Conservation (phyloP, 192 early-diverging fungal species). For the Physocladia obscura region DNA sequence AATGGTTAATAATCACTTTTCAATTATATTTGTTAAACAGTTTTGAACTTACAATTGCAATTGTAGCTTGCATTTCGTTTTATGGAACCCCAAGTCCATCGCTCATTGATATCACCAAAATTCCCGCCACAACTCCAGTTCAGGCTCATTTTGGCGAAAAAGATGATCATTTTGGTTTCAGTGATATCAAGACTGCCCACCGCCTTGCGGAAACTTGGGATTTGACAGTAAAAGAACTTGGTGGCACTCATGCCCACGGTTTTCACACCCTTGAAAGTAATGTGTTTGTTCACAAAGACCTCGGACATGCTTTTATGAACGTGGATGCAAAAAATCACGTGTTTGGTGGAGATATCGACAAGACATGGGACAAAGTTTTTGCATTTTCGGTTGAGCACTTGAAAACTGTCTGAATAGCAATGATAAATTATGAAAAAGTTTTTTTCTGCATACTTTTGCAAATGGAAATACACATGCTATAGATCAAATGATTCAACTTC, state of each 20-base stretch:
- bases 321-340: neutral
- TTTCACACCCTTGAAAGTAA: constrained; percentile 28
- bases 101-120: constrained; percentile 25
- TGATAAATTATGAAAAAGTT: neutral
- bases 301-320: constrained; percentile 36
- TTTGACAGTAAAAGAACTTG: constrained; percentile 26
- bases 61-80: constrained; percentile 25
- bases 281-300: constrained; percentile 24
- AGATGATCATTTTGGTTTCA: constrained; percentile 21
- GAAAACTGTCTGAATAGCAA: constrained; percentile 28
- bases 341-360: constrained; percentile 20
- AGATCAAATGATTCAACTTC: neutral
- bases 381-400: constrained; percentile 29
- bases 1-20: constrained; percentile 10
- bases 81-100: constrained; percentile 21
- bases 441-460: too few relatives aligned
- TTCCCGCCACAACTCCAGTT: constrained; percentile 24
- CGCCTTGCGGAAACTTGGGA: constrained; percentile 25
- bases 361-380: constrained; percentile 30
- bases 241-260: constrained; percentile 30
- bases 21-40: neutral
- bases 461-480: neutral
- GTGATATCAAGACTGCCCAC: constrained; percentile 19
- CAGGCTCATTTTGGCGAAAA: constrained; percentile 32
- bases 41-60: neutral